A percentile compares a stretch with the other conserved stretches of the same genome.
These are phyloP conservation scores for Zygosaccharomyces pseudorouxii DNA, from an alignment of 805 yeast species.

Conservation along the genomic window DNA sequence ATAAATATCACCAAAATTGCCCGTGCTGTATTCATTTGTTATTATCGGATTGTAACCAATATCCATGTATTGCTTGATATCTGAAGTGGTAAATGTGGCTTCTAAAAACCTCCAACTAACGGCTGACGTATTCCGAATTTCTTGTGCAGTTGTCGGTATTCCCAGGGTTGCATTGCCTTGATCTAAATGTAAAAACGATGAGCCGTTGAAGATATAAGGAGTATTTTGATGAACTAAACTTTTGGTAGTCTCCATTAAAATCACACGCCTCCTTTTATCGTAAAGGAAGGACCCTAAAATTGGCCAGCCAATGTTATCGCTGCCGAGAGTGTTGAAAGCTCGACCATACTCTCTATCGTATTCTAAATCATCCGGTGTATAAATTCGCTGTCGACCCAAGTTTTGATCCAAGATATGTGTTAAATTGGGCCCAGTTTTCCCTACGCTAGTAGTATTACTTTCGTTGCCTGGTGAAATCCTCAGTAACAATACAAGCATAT, in stretches of 20 bases:
- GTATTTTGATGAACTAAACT: constrained; percentile 29
- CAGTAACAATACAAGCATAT: constrained; percentile 40
- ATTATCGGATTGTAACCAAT: constrained; percentile 70
- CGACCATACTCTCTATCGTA: constrained; percentile 19
- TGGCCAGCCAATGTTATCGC: constrained; percentile 33
- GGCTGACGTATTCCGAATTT: constrained; percentile 12
- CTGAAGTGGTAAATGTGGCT: constrained; percentile 41
- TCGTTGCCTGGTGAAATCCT: constrained; percentile 26
- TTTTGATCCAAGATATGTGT: constrained; percentile 20
- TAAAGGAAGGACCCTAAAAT: constrained; percentile 36
- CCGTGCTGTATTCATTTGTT: constrained; percentile 33
- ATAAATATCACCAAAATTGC: constrained; percentile 29
- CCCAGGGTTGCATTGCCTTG: constrained; percentile 18
- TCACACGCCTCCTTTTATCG: constrained; percentile 33
- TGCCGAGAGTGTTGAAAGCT: constrained; percentile 18
- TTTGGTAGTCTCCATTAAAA: constrained; percentile 36
- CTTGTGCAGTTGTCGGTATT: constrained; percentile 19
- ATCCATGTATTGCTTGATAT: constrained; percentile 39
- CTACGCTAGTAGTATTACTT: constrained; percentile 14
- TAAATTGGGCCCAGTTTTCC: constrained; percentile 11
- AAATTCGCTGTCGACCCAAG: constrained; percentile 24
- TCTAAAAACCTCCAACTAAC: constrained; percentile 39
- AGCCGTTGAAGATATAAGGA: constrained; percentile 28
- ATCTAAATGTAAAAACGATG: constrained; percentile 22
- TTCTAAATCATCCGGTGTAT: constrained; percentile 28